Base-by-base conservation (phyloP, 768 basidiomycete species). In the Kwoniella sp. region DNA sequence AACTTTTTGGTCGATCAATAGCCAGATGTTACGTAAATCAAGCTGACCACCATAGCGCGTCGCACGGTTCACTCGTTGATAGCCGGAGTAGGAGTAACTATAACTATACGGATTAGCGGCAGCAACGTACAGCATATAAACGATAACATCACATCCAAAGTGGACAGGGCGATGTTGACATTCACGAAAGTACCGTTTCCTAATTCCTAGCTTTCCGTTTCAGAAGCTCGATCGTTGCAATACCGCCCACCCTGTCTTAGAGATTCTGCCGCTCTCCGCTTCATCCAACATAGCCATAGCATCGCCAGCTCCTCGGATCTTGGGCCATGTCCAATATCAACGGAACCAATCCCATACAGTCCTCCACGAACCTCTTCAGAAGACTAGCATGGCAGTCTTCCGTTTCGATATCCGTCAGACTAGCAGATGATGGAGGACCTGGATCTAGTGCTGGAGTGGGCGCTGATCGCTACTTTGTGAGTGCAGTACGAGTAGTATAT, bases 381-480 rank as follows among this genome's bases (percentile, higher is more conserved):
- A 83, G 91, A 40, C 85, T 97, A 49, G 87, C 88, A 68, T 95
- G 93, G 91, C 91, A 92, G 74, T 90, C 91, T 9, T 89, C 90
- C 0, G 88, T 96, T 19, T 90, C 92, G 19, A 83, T 97, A 52
- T 90, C 92, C 82, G 86, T 96, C 75, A 88, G 89, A 65, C 87
- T 95, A 67, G 91, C 91, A 80, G 85, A 90, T 46, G 85, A 90
- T 46, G 90, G 90, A 74, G 91, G 92, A 77, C 86, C 93, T 9
- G 91, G 92, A 30, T 86, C 93, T 9, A 91, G 92, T 30, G 89
- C 91, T 48, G 91, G 90, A 79, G 90, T 89, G 62, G 90, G 95
- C 83, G 87, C 92, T 37, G 92, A 95, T 80, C 89, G 88, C 76
- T 95, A 93, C 81, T 96, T 88, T 81, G 80, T 81, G 33, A 51